A percentile compares a stretch with the other conserved stretches of the same genome.
These are phyloP conservation scores for Penicillium polonicum DNA, from an alignment of 2,329 filamentous ascomycete genomes.

Conservation along the genomic window DNA sequence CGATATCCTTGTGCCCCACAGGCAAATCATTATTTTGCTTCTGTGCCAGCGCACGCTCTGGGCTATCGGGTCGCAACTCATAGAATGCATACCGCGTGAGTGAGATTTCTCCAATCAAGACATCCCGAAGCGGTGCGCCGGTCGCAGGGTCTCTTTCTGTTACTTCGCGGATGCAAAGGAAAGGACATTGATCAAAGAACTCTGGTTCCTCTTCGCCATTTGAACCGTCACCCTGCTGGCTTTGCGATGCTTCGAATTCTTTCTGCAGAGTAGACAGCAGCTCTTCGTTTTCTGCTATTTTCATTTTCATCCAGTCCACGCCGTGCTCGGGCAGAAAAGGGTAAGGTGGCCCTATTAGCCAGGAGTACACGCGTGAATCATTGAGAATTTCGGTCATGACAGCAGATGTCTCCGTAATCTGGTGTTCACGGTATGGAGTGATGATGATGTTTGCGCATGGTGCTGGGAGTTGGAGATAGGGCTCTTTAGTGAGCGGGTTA, in stretches of 20 bases:
- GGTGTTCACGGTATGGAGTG: constrained; percentile 23
- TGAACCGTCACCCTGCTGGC: neutral
- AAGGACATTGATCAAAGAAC: constrained; percentile 23
- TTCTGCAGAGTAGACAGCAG: neutral
- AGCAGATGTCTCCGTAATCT: constrained; percentile 13
- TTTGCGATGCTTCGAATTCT: constrained; percentile 2
- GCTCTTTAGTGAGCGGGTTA: constrained; percentile 21
- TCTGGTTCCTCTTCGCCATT: neutral
- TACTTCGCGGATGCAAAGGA: constrained; percentile 23
- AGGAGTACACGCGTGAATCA: constrained; percentile 23
- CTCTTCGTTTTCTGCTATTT: constrained; percentile 1
- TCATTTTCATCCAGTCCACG: constrained; percentile 11
- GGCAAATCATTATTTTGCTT: constrained; percentile 20
- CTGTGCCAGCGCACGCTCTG: constrained; percentile 17
- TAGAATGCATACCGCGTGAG: constrained; percentile 27
- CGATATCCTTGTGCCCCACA: constrained; percentile 24
- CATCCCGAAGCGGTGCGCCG: constrained; percentile 12
- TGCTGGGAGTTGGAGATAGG: constrained; percentile 26
- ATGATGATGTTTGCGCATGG: constrained; percentile 29
- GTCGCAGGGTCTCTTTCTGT: constrained; percentile 1
- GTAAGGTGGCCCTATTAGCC: constrained; percentile 26
- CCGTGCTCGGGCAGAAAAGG: constrained; percentile 27
- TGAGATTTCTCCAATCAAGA: constrained; percentile 26
- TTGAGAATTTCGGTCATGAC: constrained; percentile 22
- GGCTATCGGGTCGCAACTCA: constrained; percentile 18